Evolutionary conservation across 108 stramenopile species (phyloP), one percentile per base, ranked within the genome.

Genomic region (Skeletonema marinoi): DNA sequence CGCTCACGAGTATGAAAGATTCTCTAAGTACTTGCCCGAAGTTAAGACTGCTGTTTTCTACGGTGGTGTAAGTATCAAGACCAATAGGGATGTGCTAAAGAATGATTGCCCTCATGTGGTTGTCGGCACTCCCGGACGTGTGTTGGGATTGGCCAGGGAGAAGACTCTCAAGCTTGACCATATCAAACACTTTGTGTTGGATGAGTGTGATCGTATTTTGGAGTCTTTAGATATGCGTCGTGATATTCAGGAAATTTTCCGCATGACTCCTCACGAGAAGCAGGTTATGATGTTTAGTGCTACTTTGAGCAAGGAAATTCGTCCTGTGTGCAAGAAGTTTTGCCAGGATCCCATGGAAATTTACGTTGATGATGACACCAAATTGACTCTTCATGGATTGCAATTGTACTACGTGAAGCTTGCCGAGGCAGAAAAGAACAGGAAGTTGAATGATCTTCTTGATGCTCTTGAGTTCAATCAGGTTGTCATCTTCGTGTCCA

Each of bases 381-480:
- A 99, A 82, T 92, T 99, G 65, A 99, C 99, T 39, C 88, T 99
- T 38, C 99, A 99, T 84, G 99, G 99, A 32, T 95, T 99, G 80
- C 97, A 98, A 82, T 91, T 99, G 85, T 99, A 98, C 86, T 99
- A 96, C 85, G 92, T 93, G 77, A 96, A 98, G 75, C 92, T 99
- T 32, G 92, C 91, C 10, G 98, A 98, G 87, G 93, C 93, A 4
- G 97, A 99, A 81, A 99, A 99, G 96, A 99, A 99, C 78, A 92
- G 94, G 63, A 99, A 99, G 89, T 85, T 99, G 61, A 98, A 96
- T 74, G 98, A 99, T 68, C 87, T 99, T 35, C 88, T 99, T 69
- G 99, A 99, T 88, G 94, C 96, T 25, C 85, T 99, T 19, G 98
- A 99, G 81, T 99, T 99, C 89, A 99, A 99, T 79, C 99, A 99